Evolutionary conservation across 1,139 yeast genomes (phyloP).

Genomic region (Lodderomyces beijingensis): DNA sequence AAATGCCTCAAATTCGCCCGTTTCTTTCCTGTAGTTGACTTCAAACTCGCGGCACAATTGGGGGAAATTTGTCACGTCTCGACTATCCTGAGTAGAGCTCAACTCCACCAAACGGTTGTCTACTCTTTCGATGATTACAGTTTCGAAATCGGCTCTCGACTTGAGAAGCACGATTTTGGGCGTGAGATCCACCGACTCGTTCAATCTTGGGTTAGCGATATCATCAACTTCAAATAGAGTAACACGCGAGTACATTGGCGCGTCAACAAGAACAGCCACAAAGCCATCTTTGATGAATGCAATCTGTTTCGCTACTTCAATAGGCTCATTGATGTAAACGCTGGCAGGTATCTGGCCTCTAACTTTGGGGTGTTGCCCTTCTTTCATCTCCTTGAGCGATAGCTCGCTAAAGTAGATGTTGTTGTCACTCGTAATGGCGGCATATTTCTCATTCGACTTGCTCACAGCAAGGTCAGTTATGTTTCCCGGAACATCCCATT

Average conservation of each 20-base stretch:
- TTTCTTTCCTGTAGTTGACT: conserved; percentile 29
- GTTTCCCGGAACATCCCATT: conserved; percentile 45
- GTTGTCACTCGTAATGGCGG: conserved; percentile 46
- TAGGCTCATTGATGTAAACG: conserved; percentile 25
- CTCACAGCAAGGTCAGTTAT: conserved; percentile 66
- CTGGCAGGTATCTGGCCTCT: conserved; percentile 29
- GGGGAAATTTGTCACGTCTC: conserved; percentile 51
- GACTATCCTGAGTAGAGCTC: conserved; percentile 21
- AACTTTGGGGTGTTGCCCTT: conserved; percentile 46
- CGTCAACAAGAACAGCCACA: conserved; percentile 58
- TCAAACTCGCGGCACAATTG: conserved; percentile 65
- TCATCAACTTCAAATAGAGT: conserved; percentile 46
- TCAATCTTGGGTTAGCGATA: conserved; percentile 33
- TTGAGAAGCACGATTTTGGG: conserved; percentile 54
- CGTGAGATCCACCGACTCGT: conserved; percentile 39
- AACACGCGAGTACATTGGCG: conserved; percentile 42
- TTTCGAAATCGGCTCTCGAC: conserved; percentile 50
- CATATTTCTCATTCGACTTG: conserved; percentile 54
- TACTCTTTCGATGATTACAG: conserved; percentile 55
- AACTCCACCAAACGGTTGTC: conserved; percentile 57
- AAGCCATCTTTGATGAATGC: conserved; percentile 49
- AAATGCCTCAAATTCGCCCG: conserved; percentile 43
- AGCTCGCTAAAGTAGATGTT: conserved; percentile 22
- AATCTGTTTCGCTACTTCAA: conserved; percentile 58
- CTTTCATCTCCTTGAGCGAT: conserved; percentile 26